Conservation (phyloP, 768 basidiomycete genomes). For the Wakefieldia striispora region DNA sequence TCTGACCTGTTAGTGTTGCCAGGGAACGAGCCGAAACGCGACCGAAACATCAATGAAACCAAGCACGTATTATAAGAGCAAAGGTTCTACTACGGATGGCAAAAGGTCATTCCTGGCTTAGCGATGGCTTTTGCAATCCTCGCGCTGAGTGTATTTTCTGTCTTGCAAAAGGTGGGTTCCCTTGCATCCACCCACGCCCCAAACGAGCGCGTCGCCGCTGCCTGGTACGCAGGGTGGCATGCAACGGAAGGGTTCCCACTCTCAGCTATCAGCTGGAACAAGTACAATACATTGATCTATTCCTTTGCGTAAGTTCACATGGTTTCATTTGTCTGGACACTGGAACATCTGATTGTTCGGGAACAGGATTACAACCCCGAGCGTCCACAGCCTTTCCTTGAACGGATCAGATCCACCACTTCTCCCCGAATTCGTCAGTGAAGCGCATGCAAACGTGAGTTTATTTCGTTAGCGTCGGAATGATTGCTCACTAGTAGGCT, state of each 20-base stretch:
- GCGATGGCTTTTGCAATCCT: too few relatives aligned
- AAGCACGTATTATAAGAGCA: too few relatives aligned
- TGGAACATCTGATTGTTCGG: background rate
- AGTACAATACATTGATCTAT: slow-evolving; percentile 64
- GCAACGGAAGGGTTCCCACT: slow-evolving; percentile 22
- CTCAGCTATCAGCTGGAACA: slow-evolving; percentile 51
- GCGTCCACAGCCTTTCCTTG: slow-evolving; percentile 27
- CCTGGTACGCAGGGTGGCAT: slow-evolving; percentile 69
- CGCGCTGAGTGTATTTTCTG: too few relatives aligned
- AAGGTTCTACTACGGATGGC: too few relatives aligned
- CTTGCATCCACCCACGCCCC: slow-evolving; percentile 14
- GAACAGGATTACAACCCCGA: slow-evolving; percentile 30
- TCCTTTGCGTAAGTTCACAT: slow-evolving; percentile 51
- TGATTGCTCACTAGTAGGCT: background rate
- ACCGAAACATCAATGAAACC: too few relatives aligned
- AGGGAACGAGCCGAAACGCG: too few relatives aligned
- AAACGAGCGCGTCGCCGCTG: slow-evolving; percentile 36
- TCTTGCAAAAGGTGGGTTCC: too few relatives aligned
- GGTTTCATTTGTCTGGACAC: background rate
- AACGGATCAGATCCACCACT: slow-evolving; percentile 41
- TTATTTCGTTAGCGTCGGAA: background rate
- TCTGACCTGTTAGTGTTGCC: too few relatives aligned
- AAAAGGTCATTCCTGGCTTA: too few relatives aligned
- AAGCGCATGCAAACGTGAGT: slow-evolving; percentile 34
- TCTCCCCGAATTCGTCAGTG: slow-evolving; percentile 54